Conservation (phyloP, 2,329 filamentous ascomycete species). For the Colletotrichum musicola region DNA sequence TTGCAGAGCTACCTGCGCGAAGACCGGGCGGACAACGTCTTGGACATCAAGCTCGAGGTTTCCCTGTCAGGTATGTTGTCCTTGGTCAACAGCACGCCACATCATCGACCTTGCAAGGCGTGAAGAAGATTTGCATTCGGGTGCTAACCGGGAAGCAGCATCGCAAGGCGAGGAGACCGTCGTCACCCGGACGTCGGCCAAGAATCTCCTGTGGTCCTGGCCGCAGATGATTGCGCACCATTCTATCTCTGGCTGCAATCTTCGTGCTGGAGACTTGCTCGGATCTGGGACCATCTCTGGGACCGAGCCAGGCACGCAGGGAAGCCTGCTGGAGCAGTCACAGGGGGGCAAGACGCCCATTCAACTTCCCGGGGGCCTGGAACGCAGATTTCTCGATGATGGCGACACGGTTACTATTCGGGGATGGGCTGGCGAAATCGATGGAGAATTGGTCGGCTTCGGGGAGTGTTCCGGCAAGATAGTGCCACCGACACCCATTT, state of each 20-base stretch:
- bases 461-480: constrained; percentile 79
- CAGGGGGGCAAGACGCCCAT: constrained; percentile 75
- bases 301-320: constrained; percentile 71
- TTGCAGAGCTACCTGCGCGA: constrained; percentile 67
- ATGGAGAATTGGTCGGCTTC: constrained; percentile 78
- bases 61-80: constrained; percentile 52
- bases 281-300: constrained; percentile 83
- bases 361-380: constrained; percentile 72
- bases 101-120: too few relatives aligned
- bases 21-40: constrained; percentile 51
- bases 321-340: constrained; percentile 79
- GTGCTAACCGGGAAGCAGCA: neutral
- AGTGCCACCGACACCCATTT: constrained; percentile 11
- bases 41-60: constrained; percentile 55
- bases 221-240: constrained; percentile 88
- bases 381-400: constrained; percentile 79
- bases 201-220: constrained; percentile 80
- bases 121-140: too few relatives aligned
- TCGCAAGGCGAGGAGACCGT: constrained; percentile 49
- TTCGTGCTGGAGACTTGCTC: constrained; percentile 79
- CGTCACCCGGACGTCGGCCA: constrained; percentile 51
- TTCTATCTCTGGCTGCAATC: constrained; percentile 80
- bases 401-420: constrained; percentile 77
- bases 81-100: too few relatives aligned
- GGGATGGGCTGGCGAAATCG: constrained; percentile 74